phyloP scores from a whole-genome alignment of 2,329 filamentous ascomycete genomes.

The Colletotrichum sublineola region DNA sequence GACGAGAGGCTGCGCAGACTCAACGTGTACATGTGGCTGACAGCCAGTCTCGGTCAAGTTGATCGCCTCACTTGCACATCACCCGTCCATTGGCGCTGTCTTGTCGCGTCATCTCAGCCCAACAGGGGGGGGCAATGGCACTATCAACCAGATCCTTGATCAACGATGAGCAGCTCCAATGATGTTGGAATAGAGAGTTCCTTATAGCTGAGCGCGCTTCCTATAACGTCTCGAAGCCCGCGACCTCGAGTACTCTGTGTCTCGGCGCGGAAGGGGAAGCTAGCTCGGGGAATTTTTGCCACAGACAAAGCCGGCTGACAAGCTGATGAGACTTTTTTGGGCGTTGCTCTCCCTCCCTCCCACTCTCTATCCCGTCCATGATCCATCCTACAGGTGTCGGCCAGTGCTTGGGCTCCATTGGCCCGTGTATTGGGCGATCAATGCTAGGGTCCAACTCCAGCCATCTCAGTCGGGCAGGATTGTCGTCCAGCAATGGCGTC shows the following conservation, averaged over 20 bases:
- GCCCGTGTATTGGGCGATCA: slow-evolving; percentile 26
- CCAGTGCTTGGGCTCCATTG: slow-evolving; percentile 16
- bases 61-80: slow-evolving; percentile 22
- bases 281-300: neutral
- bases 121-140: slow-evolving; percentile 25
- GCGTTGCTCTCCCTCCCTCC: neutral
- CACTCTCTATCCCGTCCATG: neutral
- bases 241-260: neutral
- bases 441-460: slow-evolving; percentile 19
- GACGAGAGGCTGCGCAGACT: slow-evolving; percentile 10
- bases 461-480: neutral
- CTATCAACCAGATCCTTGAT: slow-evolving; percentile 26
- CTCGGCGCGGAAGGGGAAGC: neutral
- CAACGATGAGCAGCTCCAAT: slow-evolving; percentile 7
- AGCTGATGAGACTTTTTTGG: slow-evolving; percentile 7
- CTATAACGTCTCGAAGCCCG: neutral
- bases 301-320: neutral
- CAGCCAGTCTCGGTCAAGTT: slow-evolving; percentile 27
- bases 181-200: neutral
- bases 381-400: neutral
- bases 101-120: slow-evolving; percentile 29
- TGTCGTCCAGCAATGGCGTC: neutral
- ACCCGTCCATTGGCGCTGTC: slow-evolving; percentile 5
- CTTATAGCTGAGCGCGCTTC: slow-evolving; percentile 14
- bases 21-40: slow-evolving; percentile 28